These are phyloP conservation scores for Mesembryanthemum crystallinum DNA, from an alignment of 148 eudicot species.

Conservation along the genomic window DNA sequence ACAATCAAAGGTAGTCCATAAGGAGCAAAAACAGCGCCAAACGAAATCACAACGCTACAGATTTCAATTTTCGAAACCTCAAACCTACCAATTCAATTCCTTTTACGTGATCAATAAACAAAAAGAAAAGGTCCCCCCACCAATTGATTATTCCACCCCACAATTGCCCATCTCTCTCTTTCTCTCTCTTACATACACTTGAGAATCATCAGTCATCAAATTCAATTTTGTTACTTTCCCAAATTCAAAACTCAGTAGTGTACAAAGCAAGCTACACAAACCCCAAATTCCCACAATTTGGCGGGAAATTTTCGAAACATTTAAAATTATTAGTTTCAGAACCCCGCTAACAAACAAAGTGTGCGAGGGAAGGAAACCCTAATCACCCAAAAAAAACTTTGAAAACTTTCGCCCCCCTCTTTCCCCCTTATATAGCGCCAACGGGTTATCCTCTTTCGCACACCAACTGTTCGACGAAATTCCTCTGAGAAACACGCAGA, in stretches of 20 bases:
- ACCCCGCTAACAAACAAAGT: neutral
- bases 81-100: neutral
- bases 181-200: neutral
- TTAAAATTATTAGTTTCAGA: neutral
- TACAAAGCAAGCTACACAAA: conserved; percentile 23
- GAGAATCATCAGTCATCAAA: neutral
- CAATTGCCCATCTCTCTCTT: neutral
- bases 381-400: conserved; percentile 21
- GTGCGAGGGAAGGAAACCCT: conserved; percentile 28
- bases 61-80: neutral
- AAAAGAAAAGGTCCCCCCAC: neutral
- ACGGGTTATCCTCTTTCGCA: neutral
- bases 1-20: too few species aligned
- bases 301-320: conserved; percentile 28
- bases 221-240: neutral
- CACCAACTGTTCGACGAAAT: conserved; percentile 33
- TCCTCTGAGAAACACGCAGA: neutral
- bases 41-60: neutral
- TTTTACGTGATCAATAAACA: neutral
- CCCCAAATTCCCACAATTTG: neutral
- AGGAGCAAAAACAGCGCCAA: neutral
- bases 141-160: neutral
- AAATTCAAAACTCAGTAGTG: too few species aligned
- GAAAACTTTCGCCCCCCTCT: neutral
- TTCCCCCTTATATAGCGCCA: neutral